Base-by-base conservation (phyloP, 768 basidiomycete species). In the Mycena olivaceomarginata region DNA sequence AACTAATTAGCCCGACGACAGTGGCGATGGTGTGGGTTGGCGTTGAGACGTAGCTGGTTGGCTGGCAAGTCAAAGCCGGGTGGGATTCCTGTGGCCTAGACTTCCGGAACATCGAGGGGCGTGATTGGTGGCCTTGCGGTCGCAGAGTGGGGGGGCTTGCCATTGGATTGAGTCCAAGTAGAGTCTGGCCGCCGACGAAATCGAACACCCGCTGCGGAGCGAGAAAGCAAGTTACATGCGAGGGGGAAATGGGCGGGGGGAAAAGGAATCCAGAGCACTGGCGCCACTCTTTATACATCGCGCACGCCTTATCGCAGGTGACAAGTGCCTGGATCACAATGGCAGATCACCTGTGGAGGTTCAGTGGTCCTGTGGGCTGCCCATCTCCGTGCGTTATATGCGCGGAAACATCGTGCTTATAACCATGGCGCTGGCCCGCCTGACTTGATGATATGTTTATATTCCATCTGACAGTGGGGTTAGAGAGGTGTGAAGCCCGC, bases 281-380 rank as follows among this genome's bases (percentile, higher is more conserved):
- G 16, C 51, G 16, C 56, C 59, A 43, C 31, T 5, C 72, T 74
- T 78, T 78, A 78, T 78, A 74, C 72, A 20, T 69, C 37, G 76
- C 20, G 62, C 70, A 16, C 68, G 45, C 67, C 71, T 68, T 77
- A 78, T 70, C 77, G 66, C 77, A 77, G 72, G 67, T 77, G 71
- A 77, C 71, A 51, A 18, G 67, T 72, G 13, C 60, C 41, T 73
- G 22, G 73, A 78, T 78, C 77, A 78, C 77, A 78, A 43, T 78
- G 77, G 77, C 63, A 63, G 72, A 78, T 78, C 77, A 78, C 56
- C 77, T 78, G 77, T 59, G 73, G 60, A 41, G 40, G 59, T 7
- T 20, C 39, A n/a, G 18, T 8, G 39, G 66, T 60, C 70, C 64
- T 57, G 59, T 56, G 71, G 72, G 64, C 71, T 73, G 68, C 77